Base-by-base conservation (phyloP, 768 basidiomycete genomes). In the Tephrocybe sp. region DNA sequence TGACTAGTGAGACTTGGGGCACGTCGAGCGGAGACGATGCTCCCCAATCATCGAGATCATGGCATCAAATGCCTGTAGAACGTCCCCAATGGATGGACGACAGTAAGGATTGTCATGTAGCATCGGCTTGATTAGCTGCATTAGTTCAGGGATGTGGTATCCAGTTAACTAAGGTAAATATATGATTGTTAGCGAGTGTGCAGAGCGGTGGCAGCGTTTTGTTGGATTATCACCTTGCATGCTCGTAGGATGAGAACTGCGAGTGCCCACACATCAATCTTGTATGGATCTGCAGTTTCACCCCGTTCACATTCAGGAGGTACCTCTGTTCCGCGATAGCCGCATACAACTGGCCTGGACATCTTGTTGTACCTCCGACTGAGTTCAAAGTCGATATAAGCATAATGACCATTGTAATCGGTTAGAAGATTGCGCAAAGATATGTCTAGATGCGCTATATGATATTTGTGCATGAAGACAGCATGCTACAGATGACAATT, bases 181-280 rank as follows among this genome's bases (percentile, higher is more conserved):
- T 19, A 18, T 15, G 5, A 9, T 35, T 35, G 25, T 60, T 42
- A 56, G 54, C 47, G 25, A 45, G 46, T 40, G 44, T 27, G 35
- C 16, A 15, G 7, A 26, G 38, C n/a, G 37, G 12, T 24, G 35
- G 12, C 30, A 21, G 34, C 13, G 15, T 36, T n/a, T n/a, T n/a
- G 21, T 9, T 6, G 34, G 25, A 28, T 13, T 58, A 71, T 39
- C 65, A 86, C 87, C 69, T 87, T 78, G 69, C 81, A 84, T 34
- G 80, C 80, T 18, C 80, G 77, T 34, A 87, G 63, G 24, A 89
- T 78, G 3, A 88, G 70, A 13, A 86, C 69, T 16, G 74, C 88
- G 25, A 88, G 65, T 12, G 85, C 84, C 84, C 86, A 90, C 2
- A 89, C 76, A 59, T 90, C 87, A 7, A 86, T 68, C 66, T 86